These are phyloP conservation scores for Rhizoctonia solani DNA, from an alignment of 1,284 basidiomycete genomes.

Conservation along the genomic window DNA sequence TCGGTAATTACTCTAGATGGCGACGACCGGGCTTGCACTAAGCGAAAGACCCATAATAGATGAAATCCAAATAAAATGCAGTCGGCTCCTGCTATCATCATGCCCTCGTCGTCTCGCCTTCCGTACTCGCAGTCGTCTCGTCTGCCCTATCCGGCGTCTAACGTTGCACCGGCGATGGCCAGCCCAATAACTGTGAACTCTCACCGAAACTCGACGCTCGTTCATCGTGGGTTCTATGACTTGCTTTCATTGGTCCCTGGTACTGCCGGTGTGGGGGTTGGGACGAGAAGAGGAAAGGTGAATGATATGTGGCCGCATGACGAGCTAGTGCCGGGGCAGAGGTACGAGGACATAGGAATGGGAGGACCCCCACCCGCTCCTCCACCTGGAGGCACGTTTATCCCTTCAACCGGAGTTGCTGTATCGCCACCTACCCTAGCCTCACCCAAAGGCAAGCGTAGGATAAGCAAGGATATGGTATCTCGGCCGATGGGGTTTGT, in stretches of 20 bases:
- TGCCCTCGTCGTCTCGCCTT: background rate
- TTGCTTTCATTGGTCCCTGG: slow-evolving; percentile 73
- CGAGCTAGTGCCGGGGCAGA: slow-evolving; percentile 57
- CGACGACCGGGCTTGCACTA: slow-evolving; percentile 9
- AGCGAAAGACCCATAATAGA: background rate
- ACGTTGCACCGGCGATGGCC: slow-evolving; percentile 16
- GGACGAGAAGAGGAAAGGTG: slow-evolving; percentile 66
- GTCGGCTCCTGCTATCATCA: slow-evolving; percentile 15
- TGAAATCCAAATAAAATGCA: background rate
- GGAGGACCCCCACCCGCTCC: slow-evolving; percentile 38
- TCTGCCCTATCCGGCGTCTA: slow-evolving; percentile 3
- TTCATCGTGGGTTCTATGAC: slow-evolving; percentile 88
- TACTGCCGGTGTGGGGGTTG: slow-evolving; percentile 52
- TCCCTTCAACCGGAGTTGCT: slow-evolving; percentile 12
- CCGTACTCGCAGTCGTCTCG: slow-evolving; percentile 24
- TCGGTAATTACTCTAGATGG: slow-evolving; percentile 23
- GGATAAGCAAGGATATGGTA: slow-evolving; percentile 84
- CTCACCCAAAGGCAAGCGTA: slow-evolving; percentile 53
- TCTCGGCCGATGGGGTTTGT: slow-evolving; percentile 81
- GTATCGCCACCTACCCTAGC: slow-evolving; percentile 15
- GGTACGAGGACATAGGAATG: slow-evolving; percentile 60
- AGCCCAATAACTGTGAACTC: slow-evolving; percentile 7
- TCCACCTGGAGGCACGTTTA: slow-evolving; percentile 37
- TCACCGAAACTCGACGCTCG: slow-evolving; percentile 51
- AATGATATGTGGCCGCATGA: slow-evolving; percentile 55